Conservation (phyloP, 2,329 filamentous ascomycete species). For the Neopestalotiopsis sp. region DNA sequence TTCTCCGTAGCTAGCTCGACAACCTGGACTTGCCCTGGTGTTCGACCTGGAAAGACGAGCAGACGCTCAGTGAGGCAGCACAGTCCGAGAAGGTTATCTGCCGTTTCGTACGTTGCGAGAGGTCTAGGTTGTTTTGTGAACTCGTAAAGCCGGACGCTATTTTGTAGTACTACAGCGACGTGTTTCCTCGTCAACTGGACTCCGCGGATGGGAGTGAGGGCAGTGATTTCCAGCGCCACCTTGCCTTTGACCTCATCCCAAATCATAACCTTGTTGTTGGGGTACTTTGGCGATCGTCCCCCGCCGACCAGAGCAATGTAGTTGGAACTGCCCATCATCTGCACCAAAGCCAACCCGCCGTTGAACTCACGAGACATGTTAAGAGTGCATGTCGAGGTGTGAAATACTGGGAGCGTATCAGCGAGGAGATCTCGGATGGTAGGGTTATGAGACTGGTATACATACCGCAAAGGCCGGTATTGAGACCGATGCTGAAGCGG, state of each 20-base stretch:
- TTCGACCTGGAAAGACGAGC: constrained; percentile 86
- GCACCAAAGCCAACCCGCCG: constrained; percentile 79
- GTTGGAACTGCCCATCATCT: constrained; percentile 87
- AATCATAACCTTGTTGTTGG: constrained; percentile 88
- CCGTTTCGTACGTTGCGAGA: constrained; percentile 80
- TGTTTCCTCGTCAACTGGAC: constrained; percentile 77
- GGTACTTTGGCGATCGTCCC: constrained; percentile 82
- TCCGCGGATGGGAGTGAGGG: constrained; percentile 79
- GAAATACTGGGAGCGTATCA: constrained; percentile 24
- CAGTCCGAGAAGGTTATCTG: constrained; percentile 81
- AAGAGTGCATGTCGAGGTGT: constrained; percentile 5
- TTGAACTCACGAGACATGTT: constrained; percentile 63
- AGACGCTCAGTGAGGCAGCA: constrained; percentile 76
- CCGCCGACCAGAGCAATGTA: constrained; percentile 91
- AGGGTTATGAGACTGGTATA: background rate
- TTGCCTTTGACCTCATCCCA: constrained; percentile 88
- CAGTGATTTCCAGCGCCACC: constrained; percentile 76
- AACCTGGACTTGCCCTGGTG: constrained; percentile 85
- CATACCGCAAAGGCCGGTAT: constrained; percentile 84
- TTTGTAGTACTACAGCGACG: constrained; percentile 81
- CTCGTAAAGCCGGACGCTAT: constrained; percentile 80
- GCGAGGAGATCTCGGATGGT: background rate
- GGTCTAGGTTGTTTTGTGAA: constrained; percentile 76
- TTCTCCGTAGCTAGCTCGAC: constrained; percentile 79
- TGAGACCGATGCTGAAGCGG: constrained; percentile 86